These are phyloP conservation scores for Colletotrichum paranaense DNA, from an alignment of 2,329 filamentous ascomycete genomes.

Conservation along the genomic window DNA sequence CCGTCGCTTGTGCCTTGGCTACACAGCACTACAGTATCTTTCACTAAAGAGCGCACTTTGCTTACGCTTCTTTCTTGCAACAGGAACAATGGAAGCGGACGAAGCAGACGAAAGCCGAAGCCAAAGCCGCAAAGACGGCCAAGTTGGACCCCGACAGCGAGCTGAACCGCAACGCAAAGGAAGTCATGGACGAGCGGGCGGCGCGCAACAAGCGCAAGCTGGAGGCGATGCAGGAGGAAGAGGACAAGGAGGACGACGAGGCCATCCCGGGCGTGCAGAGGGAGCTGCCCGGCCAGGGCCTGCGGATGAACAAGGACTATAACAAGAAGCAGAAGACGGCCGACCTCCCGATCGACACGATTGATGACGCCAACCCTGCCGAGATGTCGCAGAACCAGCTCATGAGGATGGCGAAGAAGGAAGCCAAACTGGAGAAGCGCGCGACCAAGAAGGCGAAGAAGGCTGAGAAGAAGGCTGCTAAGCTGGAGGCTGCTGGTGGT, in stretches of 20 bases:
- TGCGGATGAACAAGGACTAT: constrained; percentile 60
- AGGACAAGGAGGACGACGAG: constrained; percentile 54
- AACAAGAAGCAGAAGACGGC: constrained; percentile 69
- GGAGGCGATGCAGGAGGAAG: constrained; percentile 67
- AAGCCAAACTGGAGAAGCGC: constrained; percentile 49
- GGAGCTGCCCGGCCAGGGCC: constrained; percentile 73
- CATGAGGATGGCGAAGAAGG: constrained; percentile 35
- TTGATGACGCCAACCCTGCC: constrained; percentile 36
- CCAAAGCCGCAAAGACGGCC: constrained; percentile 82
- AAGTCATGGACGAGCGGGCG: constrained; percentile 84
- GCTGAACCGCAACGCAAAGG: constrained; percentile 83
- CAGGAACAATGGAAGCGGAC: constrained; percentile 95
- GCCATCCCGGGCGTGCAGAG: constrained; percentile 65
- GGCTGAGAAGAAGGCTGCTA: constrained; percentile 42
- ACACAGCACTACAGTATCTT: background rate
- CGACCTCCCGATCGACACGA: constrained; percentile 30
- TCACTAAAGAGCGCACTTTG: background rate
- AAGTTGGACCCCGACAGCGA: constrained; percentile 93
- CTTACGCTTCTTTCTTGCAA: constrained; percentile 28
- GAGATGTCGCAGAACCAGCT: constrained; percentile 37
- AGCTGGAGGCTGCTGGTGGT: constrained; percentile 33
- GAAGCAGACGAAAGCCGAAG: constrained; percentile 94
- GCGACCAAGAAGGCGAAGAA: constrained; percentile 61
- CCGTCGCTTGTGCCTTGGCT: background rate
- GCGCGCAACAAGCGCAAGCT: constrained; percentile 84